Conservation (phyloP, 108 stramenopile species). For the Asterionellopsis glacialis region DNA sequence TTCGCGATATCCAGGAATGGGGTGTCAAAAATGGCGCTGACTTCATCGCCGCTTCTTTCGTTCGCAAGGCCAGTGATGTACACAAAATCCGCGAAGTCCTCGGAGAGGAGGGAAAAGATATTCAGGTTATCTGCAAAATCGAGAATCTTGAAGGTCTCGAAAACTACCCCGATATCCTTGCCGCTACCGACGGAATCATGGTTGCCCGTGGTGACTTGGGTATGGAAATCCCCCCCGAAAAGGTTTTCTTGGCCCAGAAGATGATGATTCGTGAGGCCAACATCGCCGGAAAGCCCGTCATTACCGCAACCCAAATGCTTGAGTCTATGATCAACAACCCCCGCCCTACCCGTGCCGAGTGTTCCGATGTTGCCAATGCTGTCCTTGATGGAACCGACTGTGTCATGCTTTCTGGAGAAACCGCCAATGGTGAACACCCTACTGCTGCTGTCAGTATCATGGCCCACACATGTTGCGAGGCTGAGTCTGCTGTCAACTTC, state of each 20-base stretch:
- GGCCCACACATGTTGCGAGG: slow-evolving; percentile 88
- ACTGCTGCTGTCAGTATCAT: slow-evolving; percentile 85
- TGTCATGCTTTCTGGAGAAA: slow-evolving; percentile 93
- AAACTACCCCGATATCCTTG: slow-evolving; percentile 91
- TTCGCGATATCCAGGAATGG: slow-evolving; percentile 25
- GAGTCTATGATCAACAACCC: slow-evolving; percentile 97
- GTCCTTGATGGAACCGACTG: slow-evolving; percentile 88
- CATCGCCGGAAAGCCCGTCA: slow-evolving; percentile 90
- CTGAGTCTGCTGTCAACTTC: slow-evolving; percentile 63
- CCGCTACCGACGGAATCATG: slow-evolving; percentile 94
- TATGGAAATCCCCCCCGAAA: slow-evolving; percentile 95
- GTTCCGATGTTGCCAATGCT: slow-evolving; percentile 98
- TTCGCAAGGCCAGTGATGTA: slow-evolving; percentile 88
- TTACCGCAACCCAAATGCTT: slow-evolving; percentile 97
- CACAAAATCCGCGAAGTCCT: slow-evolving; percentile 83
- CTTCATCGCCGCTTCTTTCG: slow-evolving; percentile 96
- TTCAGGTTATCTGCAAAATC: slow-evolving; percentile 97
- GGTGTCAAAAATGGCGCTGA: slow-evolving; percentile 30
- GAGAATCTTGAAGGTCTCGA: slow-evolving; percentile 94
- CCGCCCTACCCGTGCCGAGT: slow-evolving; percentile 98
- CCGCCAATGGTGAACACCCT: slow-evolving; percentile 63
- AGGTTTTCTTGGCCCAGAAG: slow-evolving; percentile 88
- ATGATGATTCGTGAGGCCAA: slow-evolving; percentile 90
- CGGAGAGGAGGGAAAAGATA: slow-evolving; percentile 73
- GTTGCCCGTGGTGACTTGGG: slow-evolving; percentile 96